Evolutionary conservation across 306 rosid genomes (phyloP).

Genomic region (Lathyrus tuberosus): DNA sequence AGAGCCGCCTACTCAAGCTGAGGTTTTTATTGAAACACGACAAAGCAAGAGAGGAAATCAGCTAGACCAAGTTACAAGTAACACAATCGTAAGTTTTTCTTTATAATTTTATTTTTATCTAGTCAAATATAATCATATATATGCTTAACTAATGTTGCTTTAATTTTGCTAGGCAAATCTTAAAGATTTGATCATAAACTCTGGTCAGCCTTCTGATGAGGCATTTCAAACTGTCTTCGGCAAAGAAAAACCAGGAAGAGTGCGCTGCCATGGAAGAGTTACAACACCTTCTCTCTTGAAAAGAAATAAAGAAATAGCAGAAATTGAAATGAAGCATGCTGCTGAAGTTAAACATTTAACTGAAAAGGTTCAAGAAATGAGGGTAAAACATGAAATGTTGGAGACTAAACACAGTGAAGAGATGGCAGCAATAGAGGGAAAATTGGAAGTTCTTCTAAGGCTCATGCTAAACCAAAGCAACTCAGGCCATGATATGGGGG

Average conservation of each 20-base stretch:
- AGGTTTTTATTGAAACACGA: slow-evolving; percentile 8
- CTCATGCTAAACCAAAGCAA: slow-evolving; percentile 7
- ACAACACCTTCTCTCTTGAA: slow-evolving; percentile 1
- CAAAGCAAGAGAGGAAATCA: slow-evolving; percentile 12
- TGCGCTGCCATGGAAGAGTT: slow-evolving; percentile 9
- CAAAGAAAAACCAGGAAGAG: slow-evolving; percentile 3
- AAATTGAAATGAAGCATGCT: not conserved
- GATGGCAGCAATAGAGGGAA: slow-evolving; percentile 3
- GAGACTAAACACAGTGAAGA: not conserved
- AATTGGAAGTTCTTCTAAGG: slow-evolving; percentile 7
- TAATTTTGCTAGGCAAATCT: slow-evolving; percentile 10
- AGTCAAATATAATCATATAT: not conserved
- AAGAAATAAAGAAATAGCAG: not conserved
- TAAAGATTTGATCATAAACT: slow-evolving; percentile 4
- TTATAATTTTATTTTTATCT: not conserved
- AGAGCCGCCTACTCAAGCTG: slow-evolving; percentile 11
- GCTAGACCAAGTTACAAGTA: not conserved
- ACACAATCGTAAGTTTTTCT: not conserved
- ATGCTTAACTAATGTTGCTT: not conserved
- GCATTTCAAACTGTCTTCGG: slow-evolving; percentile 13
- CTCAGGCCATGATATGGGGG: not conserved
- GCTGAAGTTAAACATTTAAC: not conserved
- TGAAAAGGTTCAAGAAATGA: slow-evolving; percentile 2
- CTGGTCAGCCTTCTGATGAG: not conserved
- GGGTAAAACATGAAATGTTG: not conserved